A percentile compares a stretch with the other conserved stretches of the same genome.
phyloP scores from a whole-genome alignment of 768 basidiomycete genomes.

The Cytidiella melzeri region DNA sequence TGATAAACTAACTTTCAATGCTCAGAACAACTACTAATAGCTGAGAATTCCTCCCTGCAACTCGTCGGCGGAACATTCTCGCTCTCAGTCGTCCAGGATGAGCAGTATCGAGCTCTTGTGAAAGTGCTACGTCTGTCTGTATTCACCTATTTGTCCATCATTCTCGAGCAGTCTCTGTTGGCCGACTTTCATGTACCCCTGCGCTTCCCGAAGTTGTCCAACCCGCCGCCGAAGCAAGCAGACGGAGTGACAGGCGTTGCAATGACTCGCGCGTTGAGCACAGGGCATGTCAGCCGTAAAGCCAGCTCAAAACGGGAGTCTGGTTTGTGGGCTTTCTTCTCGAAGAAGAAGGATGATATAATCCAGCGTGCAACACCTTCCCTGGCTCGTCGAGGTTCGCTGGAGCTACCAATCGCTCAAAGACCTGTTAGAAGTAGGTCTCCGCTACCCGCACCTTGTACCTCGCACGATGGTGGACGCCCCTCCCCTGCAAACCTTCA shows the following conservation, averaged over 20 bases:
- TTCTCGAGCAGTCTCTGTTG: slow-evolving; percentile 57
- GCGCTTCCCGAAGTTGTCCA: slow-evolving; percentile 31
- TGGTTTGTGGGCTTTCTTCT: slow-evolving; percentile 31
- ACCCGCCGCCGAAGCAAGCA: slow-evolving; percentile 15
- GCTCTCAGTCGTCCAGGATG: slow-evolving; percentile 37
- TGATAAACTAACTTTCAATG: background rate
- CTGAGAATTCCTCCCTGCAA: slow-evolving; percentile 22
- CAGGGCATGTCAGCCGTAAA: slow-evolving; percentile 17
- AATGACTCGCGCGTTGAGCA: slow-evolving; percentile 12
- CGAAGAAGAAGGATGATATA: slow-evolving; percentile 30
- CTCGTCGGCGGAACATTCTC: slow-evolving; percentile 61
- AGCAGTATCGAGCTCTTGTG: slow-evolving; percentile 38
- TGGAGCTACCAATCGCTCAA: slow-evolving; percentile 30
- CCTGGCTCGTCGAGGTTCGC: slow-evolving; percentile 30
- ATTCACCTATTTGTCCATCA: slow-evolving; percentile 50
- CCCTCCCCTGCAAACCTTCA: slow-evolving; percentile 24
- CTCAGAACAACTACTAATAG: slow-evolving; percentile 1
- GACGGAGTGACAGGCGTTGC: slow-evolving; percentile 1
- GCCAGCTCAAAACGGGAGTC: slow-evolving; percentile 15
- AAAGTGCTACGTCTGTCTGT: slow-evolving; percentile 46
- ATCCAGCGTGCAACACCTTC: slow-evolving; percentile 21
- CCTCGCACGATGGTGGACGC: slow-evolving; percentile 2
- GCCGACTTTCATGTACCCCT: slow-evolving; percentile 44
- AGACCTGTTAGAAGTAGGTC: slow-evolving; percentile 12
- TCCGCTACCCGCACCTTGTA: background rate